Conservation (phyloP, 2,329 filamentous ascomycete genomes). For the Phoma sp. region DNA sequence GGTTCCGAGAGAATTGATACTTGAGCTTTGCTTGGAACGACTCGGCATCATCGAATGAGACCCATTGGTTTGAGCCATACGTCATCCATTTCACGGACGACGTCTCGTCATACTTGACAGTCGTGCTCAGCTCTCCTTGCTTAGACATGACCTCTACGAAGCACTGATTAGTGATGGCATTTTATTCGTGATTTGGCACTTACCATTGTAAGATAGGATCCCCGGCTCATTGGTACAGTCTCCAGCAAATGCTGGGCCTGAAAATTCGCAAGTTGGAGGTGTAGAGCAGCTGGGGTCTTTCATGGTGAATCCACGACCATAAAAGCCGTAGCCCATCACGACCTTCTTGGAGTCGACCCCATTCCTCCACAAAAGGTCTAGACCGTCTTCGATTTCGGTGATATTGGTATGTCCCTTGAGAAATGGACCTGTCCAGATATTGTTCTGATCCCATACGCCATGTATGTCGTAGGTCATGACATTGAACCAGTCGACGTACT, state of each 20-base stretch:
- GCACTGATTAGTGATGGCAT: neutral
- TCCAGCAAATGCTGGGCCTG: neutral
- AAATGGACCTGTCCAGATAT: neutral
- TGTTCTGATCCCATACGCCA: slow-evolving; percentile 17
- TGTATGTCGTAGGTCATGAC: slow-evolving; percentile 56
- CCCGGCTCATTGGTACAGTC: neutral
- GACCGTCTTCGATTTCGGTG: neutral
- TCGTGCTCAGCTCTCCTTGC: neutral
- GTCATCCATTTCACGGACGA: neutral
- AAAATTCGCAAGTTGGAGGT: neutral
- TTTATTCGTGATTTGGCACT: neutral
- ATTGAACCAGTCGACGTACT: slow-evolving; percentile 50
- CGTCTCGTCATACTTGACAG: neutral
- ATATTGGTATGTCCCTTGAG: neutral
- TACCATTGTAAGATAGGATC: neutral
- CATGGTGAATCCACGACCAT: neutral
- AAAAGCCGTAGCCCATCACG: neutral
- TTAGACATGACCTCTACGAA: neutral
- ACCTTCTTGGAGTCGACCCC: neutral
- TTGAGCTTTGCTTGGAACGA: neutral
- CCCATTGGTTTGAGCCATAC: neutral
- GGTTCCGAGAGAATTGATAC: neutral
- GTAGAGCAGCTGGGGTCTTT: neutral
- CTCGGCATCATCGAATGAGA: neutral
- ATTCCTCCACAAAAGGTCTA: neutral